Conservation (phyloP, 1,284 basidiomycete species). For the Sphaerobolus stellatus region DNA sequence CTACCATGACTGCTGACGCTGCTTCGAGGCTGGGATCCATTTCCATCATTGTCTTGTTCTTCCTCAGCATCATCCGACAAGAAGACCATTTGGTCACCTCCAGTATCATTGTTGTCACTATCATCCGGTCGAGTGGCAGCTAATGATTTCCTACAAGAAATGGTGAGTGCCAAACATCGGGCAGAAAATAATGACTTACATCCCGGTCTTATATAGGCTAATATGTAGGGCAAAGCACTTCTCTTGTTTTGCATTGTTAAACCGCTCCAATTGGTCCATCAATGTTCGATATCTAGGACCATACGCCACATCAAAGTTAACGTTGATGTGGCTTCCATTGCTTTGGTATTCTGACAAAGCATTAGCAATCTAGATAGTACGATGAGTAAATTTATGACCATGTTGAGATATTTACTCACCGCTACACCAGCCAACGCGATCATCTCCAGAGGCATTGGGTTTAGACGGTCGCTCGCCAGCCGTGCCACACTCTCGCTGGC, state of each 20-base stretch:
- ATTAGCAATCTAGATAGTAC: not conserved
- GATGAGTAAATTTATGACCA: not conserved
- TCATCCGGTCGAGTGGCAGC: no score
- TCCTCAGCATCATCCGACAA: no score
- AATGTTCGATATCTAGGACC: not conserved
- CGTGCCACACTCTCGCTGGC: not conserved
- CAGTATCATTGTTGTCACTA: no score
- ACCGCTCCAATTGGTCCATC: not conserved
- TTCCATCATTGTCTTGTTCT: not conserved
- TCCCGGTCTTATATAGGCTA: not conserved
- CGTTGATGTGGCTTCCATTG: not conserved
- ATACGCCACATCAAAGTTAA: not conserved
- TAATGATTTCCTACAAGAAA: not conserved
- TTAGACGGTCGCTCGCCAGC: not conserved
- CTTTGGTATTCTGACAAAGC: not conserved
- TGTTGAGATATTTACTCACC: not conserved
- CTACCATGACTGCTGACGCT: no score
- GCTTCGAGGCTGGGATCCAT: not conserved
- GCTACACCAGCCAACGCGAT: not conserved
- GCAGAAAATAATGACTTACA: not conserved
- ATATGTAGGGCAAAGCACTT: not conserved
- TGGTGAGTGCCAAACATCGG: not conserved
- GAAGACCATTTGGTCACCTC: no score
- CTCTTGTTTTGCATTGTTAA: not conserved
- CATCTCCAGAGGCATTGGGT: not conserved